These are phyloP conservation scores for Coprinopsis sp. DNA, from an alignment of 768 basidiomycete genomes.

Conservation along the genomic window DNA sequence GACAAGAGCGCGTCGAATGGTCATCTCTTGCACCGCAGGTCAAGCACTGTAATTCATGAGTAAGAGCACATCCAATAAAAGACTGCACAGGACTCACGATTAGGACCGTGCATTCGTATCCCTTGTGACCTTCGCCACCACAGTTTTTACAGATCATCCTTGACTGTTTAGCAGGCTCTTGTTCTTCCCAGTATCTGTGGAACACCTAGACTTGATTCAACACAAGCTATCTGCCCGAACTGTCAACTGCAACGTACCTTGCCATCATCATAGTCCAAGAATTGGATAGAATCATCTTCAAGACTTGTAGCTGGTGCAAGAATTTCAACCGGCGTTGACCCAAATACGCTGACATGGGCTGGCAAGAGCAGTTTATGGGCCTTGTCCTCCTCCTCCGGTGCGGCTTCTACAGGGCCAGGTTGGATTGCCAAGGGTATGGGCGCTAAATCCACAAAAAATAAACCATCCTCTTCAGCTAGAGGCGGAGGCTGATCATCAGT, in stretches of 20 bases:
- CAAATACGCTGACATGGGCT: slow-evolving; percentile 61
- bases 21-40: slow-evolving; percentile 81
- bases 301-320: slow-evolving; percentile 35
- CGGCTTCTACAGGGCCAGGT: slow-evolving; percentile 8
- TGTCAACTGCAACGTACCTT: slow-evolving; percentile 37
- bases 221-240: background rate
- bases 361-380: slow-evolving; percentile 51
- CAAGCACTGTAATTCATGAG: slow-evolving; percentile 48
- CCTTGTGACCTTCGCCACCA: slow-evolving; percentile 68
- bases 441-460: slow-evolving; percentile 50
- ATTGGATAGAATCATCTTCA: slow-evolving; percentile 67
- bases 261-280: slow-evolving; percentile 67
- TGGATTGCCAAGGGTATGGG: slow-evolving; percentile 29
- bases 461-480: slow-evolving; percentile 8
- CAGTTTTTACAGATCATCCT: slow-evolving; percentile 72
- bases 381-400: background rate
- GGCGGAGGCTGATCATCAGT: no score
- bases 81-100: slow-evolving; percentile 47
- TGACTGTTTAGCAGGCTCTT: slow-evolving; percentile 36
- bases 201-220: slow-evolving; percentile 35
- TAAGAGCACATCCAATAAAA: slow-evolving; percentile 1
- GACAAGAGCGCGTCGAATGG: slow-evolving; percentile 72
- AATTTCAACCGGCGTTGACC: slow-evolving; percentile 42
- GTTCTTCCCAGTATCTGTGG: slow-evolving; percentile 63
- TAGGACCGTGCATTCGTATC: slow-evolving; percentile 61